phyloP scores from a whole-genome alignment of 768 basidiomycete species.

The Mycena rosella region DNA sequence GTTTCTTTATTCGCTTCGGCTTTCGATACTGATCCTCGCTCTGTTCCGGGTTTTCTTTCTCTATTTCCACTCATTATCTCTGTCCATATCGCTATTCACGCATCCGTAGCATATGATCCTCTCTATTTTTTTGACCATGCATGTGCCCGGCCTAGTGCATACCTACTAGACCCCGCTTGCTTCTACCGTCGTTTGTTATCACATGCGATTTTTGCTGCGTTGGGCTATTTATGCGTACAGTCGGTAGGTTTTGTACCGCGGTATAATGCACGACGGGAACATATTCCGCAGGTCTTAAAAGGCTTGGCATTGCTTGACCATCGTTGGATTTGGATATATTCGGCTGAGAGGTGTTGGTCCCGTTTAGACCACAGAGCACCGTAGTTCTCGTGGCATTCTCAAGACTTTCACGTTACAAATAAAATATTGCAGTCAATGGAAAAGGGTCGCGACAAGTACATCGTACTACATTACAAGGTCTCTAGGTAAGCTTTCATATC shows the following conservation, averaged over 20 bases:
- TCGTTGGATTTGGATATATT: too few species aligned
- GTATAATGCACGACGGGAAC: conserved; percentile 12
- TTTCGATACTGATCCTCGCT: conserved; percentile 20
- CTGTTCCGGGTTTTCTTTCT: conserved; percentile 2
- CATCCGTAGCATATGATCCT: conserved; percentile 24
- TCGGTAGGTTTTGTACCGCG: conserved; percentile 9
- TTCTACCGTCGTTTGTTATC: neutral
- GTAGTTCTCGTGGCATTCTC: too few species aligned
- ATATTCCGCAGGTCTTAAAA: neutral
- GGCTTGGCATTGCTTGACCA: neutral
- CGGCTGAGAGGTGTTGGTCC: too few species aligned
- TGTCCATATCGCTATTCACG: conserved; percentile 6
- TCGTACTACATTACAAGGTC: conserved; percentile 22
- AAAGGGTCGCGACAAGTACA: too few species aligned
- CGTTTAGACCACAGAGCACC: too few species aligned
- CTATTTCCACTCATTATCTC: conserved; percentile 6
- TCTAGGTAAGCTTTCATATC: conserved; percentile 19
- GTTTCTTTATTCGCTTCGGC: conserved; percentile 1
- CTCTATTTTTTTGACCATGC: conserved; percentile 20
- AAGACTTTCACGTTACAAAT: too few species aligned
- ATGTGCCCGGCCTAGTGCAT: neutral
- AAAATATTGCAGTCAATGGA: too few species aligned
- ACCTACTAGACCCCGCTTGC: neutral
- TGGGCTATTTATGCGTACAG: conserved; percentile 15
- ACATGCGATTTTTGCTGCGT: conserved; percentile 18